Evolutionary conservation across 768 basidiomycete genomes (phyloP), one percentile per base, ranked within the genome.

Genomic region (Pulveroboletus ravenelii): DNA sequence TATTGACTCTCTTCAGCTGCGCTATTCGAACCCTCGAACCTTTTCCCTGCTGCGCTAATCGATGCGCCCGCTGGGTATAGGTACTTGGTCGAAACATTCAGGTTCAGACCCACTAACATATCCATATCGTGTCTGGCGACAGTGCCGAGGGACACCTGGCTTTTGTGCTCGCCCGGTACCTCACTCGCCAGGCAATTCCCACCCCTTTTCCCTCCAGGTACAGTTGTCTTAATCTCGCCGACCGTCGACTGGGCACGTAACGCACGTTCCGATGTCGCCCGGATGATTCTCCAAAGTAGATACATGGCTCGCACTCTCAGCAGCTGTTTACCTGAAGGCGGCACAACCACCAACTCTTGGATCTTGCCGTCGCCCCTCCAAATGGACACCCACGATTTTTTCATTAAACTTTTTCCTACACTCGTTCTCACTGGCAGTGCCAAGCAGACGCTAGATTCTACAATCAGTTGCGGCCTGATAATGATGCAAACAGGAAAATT

Each of bases 61-160:
- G 50, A 51, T 23, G 45, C 50, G 7, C 45, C 47, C 18, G 45
- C 50, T 23, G 50, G 45, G 32, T 47, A 51, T 34, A n/a, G n/a
- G 34, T 47, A 41, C 39, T 30, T 51, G 45, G 20, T 47, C 13
- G 39, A 51, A 29, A 40, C 10, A 3, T 31, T 51, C 14, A 44
- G 18, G 20, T 51, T 51, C 43, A 47, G 34, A 12, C 34, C 32
- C 13, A 20, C 14, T 39, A 51, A 47, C n/a, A n/a, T n/a, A n/a
- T n/a, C n/a, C 17, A 17, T 51, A 41, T 47, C 18, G 45, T 41
- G 39, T 51, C 45, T 12, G 48, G 48, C 12, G n/a, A 43, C 40
- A 43, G 48, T 12, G 48, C 41, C 7, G 50, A 45, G 10, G 45
- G 32, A 14, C 50, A 51, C 23, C 31, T 51, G 23, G 39, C 44